Evolutionary conservation across 2,329 filamentous ascomycete species (phyloP).

Genomic region (Aspergillus sergii): DNA sequence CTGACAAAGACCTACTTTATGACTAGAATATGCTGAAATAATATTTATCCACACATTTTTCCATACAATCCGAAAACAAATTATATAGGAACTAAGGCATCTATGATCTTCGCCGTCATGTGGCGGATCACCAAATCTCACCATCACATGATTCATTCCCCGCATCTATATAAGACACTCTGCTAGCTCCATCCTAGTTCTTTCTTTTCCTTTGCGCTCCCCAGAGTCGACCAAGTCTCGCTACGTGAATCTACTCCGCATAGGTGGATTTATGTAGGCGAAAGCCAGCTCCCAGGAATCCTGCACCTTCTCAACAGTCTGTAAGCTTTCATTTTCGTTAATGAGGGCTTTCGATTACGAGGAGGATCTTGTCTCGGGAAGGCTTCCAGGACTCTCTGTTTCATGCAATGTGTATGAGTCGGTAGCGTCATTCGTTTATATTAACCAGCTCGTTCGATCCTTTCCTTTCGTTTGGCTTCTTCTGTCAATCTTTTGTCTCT

Average conservation of each 20-base stretch:
- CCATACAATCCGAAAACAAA: background rate
- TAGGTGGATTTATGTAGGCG: slow-evolving; percentile 51
- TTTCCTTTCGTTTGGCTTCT: slow-evolving; percentile 42
- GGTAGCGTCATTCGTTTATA: slow-evolving; percentile 45
- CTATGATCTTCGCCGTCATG: background rate
- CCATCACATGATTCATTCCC: slow-evolving; percentile 32
- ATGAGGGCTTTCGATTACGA: slow-evolving; percentile 32
- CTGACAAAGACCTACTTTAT: background rate
- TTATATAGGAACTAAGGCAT: background rate
- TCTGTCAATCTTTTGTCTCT: slow-evolving; percentile 38
- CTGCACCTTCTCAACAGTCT: slow-evolving; percentile 26
- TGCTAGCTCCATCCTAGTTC: slow-evolving; percentile 36
- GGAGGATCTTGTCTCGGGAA: slow-evolving; percentile 40
- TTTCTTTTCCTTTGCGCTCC: slow-evolving; percentile 51
- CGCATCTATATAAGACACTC: slow-evolving; percentile 29
- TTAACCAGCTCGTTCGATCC: slow-evolving; percentile 42
- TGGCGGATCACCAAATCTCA: slow-evolving; percentile 7
- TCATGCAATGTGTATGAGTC: slow-evolving; percentile 57
- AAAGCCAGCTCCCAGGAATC: slow-evolving; percentile 37
- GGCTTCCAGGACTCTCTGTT: slow-evolving; percentile 54
- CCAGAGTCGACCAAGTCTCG: slow-evolving; percentile 43
- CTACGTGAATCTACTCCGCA: slow-evolving; percentile 27
- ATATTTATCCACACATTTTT: background rate
- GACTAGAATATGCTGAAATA: background rate
- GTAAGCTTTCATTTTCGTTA: slow-evolving; percentile 28